Percentiles rank a stretch among this genome's conserved stretches.
phyloP scores from a whole-genome alignment of 1,139 yeast genomes.

The Hyphopichia fennica region DNA sequence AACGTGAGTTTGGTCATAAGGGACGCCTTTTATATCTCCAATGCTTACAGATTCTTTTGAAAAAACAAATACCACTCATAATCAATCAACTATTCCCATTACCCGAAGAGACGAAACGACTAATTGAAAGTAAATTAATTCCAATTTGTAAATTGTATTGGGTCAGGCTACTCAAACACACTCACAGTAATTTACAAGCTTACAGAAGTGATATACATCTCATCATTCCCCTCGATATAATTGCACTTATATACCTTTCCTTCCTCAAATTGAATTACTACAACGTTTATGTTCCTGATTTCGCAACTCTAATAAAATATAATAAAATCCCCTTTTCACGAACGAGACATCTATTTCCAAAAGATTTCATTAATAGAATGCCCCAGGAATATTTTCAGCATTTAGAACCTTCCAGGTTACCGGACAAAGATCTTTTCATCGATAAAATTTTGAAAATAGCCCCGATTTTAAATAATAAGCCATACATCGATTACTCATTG shows the following conservation, averaged over 20 bases:
- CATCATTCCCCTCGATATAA: constrained; percentile 21
- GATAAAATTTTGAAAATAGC: constrained; percentile 7
- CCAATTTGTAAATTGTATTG: constrained; percentile 2
- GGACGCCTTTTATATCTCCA: constrained; percentile 49
- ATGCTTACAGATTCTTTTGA: constrained; percentile 57
- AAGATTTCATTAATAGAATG: constrained; percentile 18
- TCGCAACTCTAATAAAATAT: constrained; percentile 26
- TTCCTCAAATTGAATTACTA: constrained; percentile 29
- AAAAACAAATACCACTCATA: constrained; percentile 38
- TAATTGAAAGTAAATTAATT: constrained; percentile 12
- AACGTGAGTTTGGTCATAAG: constrained; percentile 49
- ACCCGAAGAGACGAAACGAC: constrained; percentile 12
- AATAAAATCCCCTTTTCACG: constrained; percentile 42
- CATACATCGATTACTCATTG: constrained; percentile 11
- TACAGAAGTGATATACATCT: not conserved
- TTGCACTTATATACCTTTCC: constrained; percentile 41
- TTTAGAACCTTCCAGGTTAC: constrained; percentile 31
- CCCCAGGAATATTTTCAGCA: constrained; percentile 22
- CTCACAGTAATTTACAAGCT: not conserved
- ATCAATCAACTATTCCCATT: constrained; percentile 23
- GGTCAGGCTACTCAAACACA: not conserved
- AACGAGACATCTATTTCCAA: constrained; percentile 31
- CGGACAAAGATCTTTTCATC: constrained; percentile 27
- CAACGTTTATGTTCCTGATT: constrained; percentile 39
- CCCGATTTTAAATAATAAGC: not conserved